phyloP scores from a whole-genome alignment of 345 rosid species.

The Murraya paniculata region DNA sequence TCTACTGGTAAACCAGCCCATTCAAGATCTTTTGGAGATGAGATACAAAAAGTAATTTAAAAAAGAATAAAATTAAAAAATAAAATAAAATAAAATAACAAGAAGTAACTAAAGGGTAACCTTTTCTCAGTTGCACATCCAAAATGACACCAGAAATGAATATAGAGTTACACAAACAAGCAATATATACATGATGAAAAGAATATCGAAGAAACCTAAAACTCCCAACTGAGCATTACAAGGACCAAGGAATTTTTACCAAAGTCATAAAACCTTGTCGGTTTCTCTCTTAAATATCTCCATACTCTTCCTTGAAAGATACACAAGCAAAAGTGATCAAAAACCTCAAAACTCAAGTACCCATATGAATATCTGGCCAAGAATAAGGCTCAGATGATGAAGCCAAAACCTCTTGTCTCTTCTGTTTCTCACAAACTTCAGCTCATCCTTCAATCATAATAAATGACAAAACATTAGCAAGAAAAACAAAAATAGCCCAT shows the following conservation, averaged over 20 bases:
- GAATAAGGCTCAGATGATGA: not conserved
- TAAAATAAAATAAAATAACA: not conserved
- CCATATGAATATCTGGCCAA: not conserved
- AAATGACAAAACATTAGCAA: not conserved
- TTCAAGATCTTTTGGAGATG: not conserved
- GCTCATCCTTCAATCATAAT: not conserved
- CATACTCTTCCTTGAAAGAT: too few species aligned
- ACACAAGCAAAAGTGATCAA: not conserved
- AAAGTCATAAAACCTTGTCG: not conserved
- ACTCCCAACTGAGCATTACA: not conserved
- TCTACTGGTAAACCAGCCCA: not conserved
- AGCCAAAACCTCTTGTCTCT: not conserved
- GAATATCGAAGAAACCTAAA: not conserved
- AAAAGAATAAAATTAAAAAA: not conserved
- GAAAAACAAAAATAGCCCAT: too few species aligned
- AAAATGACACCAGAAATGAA: not conserved
- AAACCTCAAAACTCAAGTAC: constrained; percentile 1
- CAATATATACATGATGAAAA: not conserved
- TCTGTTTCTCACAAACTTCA: too few species aligned
- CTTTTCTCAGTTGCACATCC: not conserved
- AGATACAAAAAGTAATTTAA: not conserved
- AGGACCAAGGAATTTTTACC: not conserved
- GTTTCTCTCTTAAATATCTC: not conserved
- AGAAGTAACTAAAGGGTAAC: not conserved
- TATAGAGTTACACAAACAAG: not conserved